Percentiles rank a stretch among this genome's conserved stretches.
phyloP scores from a whole-genome alignment of 768 basidiomycete genomes.

The Sarcomyxa edulis region DNA sequence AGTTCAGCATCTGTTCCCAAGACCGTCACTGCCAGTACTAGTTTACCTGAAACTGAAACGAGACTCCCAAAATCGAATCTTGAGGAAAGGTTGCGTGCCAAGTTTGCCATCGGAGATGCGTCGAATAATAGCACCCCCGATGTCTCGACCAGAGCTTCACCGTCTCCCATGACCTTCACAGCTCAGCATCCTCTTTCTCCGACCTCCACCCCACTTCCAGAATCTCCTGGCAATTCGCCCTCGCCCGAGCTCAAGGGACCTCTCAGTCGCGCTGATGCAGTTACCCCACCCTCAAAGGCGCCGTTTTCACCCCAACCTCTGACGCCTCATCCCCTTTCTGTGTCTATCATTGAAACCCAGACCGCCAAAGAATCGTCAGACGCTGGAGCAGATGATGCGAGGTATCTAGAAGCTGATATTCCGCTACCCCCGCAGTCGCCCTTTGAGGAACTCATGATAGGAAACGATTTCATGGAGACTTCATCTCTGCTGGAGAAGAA shows the following conservation, averaged over 20 bases:
- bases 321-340: neutral
- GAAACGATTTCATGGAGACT: neutral
- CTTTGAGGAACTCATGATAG: neutral
- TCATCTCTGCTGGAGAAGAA: neutral
- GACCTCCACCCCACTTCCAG: neutral
- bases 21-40: conserved; percentile 13
- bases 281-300: too few species aligned
- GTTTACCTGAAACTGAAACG: conserved; percentile 4
- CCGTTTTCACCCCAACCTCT: neutral
- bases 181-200: neutral
- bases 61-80: conserved; percentile 49
- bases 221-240: neutral
- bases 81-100: conserved; percentile 69
- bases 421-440: conserved; percentile 2
- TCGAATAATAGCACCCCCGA: conserved; percentile 38
- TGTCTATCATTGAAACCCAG: neutral
- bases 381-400: neutral
- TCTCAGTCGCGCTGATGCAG: neutral
- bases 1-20: conserved; percentile 43
- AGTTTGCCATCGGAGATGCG: conserved; percentile 52
- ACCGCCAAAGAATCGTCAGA: neutral
- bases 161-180: conserved; percentile 2
- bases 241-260: neutral
- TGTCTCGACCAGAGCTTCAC: conserved; percentile 26
- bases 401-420: conserved; percentile 4